phyloP scores from a whole-genome alignment of 192 early-diverging fungal species.

The Coemansia sp. region DNA sequence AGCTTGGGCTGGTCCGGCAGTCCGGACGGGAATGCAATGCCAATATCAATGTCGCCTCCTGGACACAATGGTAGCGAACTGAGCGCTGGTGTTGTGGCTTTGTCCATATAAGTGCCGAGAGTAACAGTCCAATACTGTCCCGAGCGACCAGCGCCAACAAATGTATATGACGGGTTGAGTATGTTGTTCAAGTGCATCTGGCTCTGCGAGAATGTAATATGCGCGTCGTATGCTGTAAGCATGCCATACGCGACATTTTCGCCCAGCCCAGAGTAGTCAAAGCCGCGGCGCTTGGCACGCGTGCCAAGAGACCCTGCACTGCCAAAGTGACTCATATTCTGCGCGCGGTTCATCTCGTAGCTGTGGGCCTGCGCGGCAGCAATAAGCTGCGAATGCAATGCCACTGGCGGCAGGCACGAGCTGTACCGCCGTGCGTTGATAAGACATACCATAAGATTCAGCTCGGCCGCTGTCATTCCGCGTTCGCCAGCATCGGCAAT shows the following conservation, averaged over 20 bases:
- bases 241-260: conserved; percentile 32
- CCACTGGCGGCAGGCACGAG: conserved; percentile 41
- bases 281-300: conserved; percentile 37
- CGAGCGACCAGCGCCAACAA: conserved; percentile 42
- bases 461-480: conserved; percentile 40
- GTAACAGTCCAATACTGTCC: conserved; percentile 46
- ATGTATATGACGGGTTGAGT: conserved; percentile 14
- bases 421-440: conserved; percentile 45
- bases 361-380: conserved; percentile 47
- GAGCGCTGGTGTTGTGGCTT: conserved; percentile 13
- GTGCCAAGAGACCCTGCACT: conserved; percentile 12
- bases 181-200: conserved; percentile 42
- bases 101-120: conserved; percentile 24
- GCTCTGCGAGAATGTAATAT: conserved; percentile 28
- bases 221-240: conserved; percentile 19
- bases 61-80: conserved; percentile 40
- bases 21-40: conserved; percentile 45
- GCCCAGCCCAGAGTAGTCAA: conserved; percentile 18
- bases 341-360: conserved; percentile 46
- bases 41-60: conserved; percentile 26
- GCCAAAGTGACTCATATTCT: conserved; percentile 41
- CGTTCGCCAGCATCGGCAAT: conserved; percentile 19
- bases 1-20: conserved; percentile 18
- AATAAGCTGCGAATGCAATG: conserved; percentile 32
- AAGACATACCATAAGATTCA: conserved; percentile 40